A percentile compares a stretch with the other conserved stretches of the same genome.
phyloP scores from a whole-genome alignment of 176 grass and related monocot species.

The Juncus inflexus region DNA sequence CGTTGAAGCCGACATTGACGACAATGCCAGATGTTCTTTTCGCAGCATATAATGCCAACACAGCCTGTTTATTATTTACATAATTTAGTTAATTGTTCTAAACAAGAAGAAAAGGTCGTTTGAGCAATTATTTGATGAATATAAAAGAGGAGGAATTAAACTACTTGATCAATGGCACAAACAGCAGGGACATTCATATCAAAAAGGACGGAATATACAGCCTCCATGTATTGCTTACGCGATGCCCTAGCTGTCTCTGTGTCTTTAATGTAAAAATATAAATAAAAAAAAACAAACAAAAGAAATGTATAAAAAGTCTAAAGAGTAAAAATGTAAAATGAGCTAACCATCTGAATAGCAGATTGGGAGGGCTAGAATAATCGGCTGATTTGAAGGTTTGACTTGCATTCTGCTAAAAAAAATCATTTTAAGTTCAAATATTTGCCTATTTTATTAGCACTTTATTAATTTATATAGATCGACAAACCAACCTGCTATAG shows the following conservation, averaged over 20 bases:
- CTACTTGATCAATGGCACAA: slow-evolving; percentile 84
- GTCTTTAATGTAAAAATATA: slow-evolving; percentile 44
- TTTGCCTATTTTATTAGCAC: too few species aligned
- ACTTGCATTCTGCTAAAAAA: slow-evolving; percentile 73
- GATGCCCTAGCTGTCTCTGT: slow-evolving; percentile 86
- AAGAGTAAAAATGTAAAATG: not conserved
- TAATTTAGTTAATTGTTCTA: not conserved
- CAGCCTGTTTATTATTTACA: slow-evolving; percentile 43
- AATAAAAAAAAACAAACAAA: slow-evolving; percentile 4
- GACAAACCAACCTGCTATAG: slow-evolving; percentile 52
- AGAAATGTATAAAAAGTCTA: not conserved
- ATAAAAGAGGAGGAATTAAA: not conserved
- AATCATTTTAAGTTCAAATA: not conserved
- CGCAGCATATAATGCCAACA: slow-evolving; percentile 87
- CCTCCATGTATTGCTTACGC: slow-evolving; percentile 71
- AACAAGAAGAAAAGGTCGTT: not conserved
- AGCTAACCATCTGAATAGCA: slow-evolving; percentile 78
- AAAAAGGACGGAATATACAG: slow-evolving; percentile 75
- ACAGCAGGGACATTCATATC: slow-evolving; percentile 95
- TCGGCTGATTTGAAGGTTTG: slow-evolving; percentile 80
- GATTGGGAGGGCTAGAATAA: slow-evolving; percentile 81
- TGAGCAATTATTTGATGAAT: not conserved
- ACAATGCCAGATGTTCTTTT: slow-evolving; percentile 76
- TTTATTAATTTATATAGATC: not conserved
- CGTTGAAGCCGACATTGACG: slow-evolving; percentile 93